Percentiles rank a stretch among this genome's conserved stretches.
These are phyloP conservation scores for Knufia petricola DNA, from an alignment of 2,329 filamentous ascomycete species.

Conservation along the genomic window DNA sequence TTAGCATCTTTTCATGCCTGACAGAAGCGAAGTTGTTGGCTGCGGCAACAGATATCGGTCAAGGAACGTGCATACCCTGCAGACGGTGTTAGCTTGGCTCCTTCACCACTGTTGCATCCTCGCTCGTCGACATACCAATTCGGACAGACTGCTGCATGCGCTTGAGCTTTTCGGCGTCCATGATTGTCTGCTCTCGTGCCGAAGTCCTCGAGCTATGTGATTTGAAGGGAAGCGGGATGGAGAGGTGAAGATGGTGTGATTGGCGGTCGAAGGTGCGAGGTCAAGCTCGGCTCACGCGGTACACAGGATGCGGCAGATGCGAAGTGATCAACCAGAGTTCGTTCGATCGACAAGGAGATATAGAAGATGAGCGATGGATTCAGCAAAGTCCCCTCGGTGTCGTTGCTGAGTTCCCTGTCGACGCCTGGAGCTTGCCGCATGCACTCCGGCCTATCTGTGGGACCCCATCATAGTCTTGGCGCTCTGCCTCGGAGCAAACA, in stretches of 20 bases:
- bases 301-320: no score
- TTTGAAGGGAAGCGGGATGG: neutral
- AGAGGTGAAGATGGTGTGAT: neutral
- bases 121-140: constrained; percentile 53
- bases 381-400: no score
- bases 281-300: no score
- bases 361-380: no score
- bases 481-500: neutral
- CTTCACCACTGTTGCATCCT: constrained; percentile 2
- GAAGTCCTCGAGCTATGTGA: constrained; percentile 2
- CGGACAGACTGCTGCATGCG: constrained; percentile 57
- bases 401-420: neutral
- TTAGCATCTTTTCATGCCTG: neutral
- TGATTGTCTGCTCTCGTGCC: constrained; percentile 31
- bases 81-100: constrained; percentile 8
- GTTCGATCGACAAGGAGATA: no score
- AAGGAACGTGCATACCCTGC: constrained; percentile 12
- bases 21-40: neutral
- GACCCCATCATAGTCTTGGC: neutral
- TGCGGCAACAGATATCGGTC: neutral
- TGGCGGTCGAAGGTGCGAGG: constrained; percentile 4
- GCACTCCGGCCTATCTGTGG: neutral
- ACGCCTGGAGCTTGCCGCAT: neutral
- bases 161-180: constrained; percentile 59
- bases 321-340: no score